Evolutionary conservation across 73 alveolate species (phyloP).

Genomic region (Blepharisma stoltei): DNA sequence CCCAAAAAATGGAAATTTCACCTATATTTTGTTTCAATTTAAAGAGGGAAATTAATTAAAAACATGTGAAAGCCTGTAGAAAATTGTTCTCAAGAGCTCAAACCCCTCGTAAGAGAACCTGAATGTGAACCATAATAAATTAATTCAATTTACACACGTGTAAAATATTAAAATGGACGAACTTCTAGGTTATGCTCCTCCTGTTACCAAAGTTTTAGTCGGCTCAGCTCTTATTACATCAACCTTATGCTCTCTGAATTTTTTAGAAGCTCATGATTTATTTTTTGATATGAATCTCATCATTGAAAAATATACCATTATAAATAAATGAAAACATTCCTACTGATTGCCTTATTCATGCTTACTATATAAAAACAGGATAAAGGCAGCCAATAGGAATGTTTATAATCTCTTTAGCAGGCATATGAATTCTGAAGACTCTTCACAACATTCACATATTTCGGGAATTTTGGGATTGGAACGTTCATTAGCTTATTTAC

Average conservation of each 20-base stretch:
- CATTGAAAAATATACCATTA: slow-evolving; percentile 10
- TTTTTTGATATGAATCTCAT: slow-evolving; percentile 12
- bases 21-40: too few species aligned
- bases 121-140: too few species aligned
- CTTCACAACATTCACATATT: slow-evolving; percentile 2
- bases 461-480: not conserved
- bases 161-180: slow-evolving; percentile 7
- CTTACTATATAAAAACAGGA: too few species aligned
- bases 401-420: too few species aligned
- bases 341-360: too few species aligned
- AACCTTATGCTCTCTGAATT: slow-evolving; percentile 3
- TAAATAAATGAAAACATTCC: too few species aligned
- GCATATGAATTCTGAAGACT: slow-evolving; percentile 2
- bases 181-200: slow-evolving; percentile 1
- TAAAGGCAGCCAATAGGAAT: too few species aligned
- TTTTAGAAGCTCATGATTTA: slow-evolving; percentile 19
- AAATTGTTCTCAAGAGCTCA: too few species aligned
- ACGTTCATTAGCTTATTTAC: slow-evolving; percentile 4
- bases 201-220: slow-evolving; percentile 6
- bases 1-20: too few species aligned
- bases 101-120: too few species aligned
- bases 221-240: not conserved
- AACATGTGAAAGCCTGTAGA: too few species aligned
- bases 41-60: too few species aligned
- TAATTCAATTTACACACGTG: not conserved